A percentile compares a stretch with the other conserved stretches of the same genome.
phyloP scores from a whole-genome alignment of 2,329 filamentous ascomycete genomes.

The Penicillium sp. region DNA sequence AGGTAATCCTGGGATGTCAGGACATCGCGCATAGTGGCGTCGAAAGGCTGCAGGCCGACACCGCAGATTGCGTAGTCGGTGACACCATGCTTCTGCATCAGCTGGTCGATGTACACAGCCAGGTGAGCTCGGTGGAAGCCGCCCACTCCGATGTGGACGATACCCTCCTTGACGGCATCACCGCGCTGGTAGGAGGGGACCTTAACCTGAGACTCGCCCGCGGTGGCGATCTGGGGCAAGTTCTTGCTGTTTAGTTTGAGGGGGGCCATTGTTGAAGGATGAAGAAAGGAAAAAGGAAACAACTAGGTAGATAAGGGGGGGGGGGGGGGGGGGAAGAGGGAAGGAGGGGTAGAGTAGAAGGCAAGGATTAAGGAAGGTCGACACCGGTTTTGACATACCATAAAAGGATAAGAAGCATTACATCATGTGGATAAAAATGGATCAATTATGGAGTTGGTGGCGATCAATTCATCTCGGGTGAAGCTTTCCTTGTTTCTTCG shows the following conservation, averaged over 20 bases:
- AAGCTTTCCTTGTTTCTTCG: not conserved
- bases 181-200: constrained; percentile 45
- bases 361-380: constrained; percentile 4
- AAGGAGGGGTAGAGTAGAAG: not conserved
- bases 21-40: constrained; percentile 50
- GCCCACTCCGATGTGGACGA: constrained; percentile 52
- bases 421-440: not conserved
- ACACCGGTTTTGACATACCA: constrained; percentile 15
- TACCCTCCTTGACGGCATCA: constrained; percentile 48
- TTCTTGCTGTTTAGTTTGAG: constrained; percentile 41
- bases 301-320: not conserved
- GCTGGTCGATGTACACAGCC: constrained; percentile 49
- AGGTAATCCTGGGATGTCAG: constrained; percentile 48
- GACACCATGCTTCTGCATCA: constrained; percentile 46
- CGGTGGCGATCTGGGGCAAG: constrained; percentile 34
- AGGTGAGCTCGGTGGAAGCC: constrained; percentile 53
- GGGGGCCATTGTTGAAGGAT: constrained; percentile 25
- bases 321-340: not conserved
- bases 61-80: constrained; percentile 50
- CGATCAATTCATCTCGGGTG: not conserved
- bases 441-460: not conserved
- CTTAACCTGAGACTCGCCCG: constrained; percentile 28
- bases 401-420: not conserved
- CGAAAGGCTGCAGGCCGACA: constrained; percentile 49
- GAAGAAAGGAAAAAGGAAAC: not conserved